Conservation (phyloP, 208 protist species). For the Naegleria gruberi region DNA sequence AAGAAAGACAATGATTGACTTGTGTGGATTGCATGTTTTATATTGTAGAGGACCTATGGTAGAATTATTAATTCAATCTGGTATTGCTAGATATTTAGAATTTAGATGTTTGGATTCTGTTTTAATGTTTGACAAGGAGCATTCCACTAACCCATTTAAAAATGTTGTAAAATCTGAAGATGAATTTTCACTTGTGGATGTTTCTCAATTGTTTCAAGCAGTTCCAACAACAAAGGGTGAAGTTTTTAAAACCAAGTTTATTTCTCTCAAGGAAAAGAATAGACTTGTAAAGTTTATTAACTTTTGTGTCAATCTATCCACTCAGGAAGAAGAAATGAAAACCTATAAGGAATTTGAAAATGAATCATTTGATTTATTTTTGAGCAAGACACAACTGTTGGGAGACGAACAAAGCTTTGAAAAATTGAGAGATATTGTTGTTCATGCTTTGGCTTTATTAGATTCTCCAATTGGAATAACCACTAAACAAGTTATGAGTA, state of each 20-base stretch:
- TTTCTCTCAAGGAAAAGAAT: slow-evolving; percentile 73
- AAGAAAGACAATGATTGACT: slow-evolving; percentile 36
- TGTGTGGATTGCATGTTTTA: slow-evolving; percentile 19
- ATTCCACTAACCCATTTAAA: slow-evolving; percentile 4
- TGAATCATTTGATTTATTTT: slow-evolving; percentile 2
- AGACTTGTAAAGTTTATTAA: slow-evolving; percentile 79
- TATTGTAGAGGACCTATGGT: slow-evolving; percentile 29
- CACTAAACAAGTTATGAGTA: slow-evolving; percentile 13
- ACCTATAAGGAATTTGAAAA: not conserved
- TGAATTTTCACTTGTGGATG: not conserved
- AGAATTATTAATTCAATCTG: slow-evolving; percentile 35
- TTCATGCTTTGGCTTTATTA: slow-evolving; percentile 31
- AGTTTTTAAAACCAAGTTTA: slow-evolving; percentile 55
- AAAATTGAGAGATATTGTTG: slow-evolving; percentile 20
- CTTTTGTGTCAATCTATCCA: slow-evolving; percentile 39
- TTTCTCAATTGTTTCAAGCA: not conserved
- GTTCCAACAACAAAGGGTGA: slow-evolving; percentile 65
- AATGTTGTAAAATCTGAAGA: not conserved
- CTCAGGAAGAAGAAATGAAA: not conserved
- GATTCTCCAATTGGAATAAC: not conserved
- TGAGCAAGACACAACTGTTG: slow-evolving; percentile 12
- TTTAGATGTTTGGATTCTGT: slow-evolving; percentile 37
- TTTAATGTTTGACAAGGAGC: not conserved
- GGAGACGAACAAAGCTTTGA: not conserved
- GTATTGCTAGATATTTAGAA: slow-evolving; percentile 41